Evolutionary conservation across 371 early-diverging fungal genomes (phyloP).

Genomic region (Lichtheimia corymbifera): DNA sequence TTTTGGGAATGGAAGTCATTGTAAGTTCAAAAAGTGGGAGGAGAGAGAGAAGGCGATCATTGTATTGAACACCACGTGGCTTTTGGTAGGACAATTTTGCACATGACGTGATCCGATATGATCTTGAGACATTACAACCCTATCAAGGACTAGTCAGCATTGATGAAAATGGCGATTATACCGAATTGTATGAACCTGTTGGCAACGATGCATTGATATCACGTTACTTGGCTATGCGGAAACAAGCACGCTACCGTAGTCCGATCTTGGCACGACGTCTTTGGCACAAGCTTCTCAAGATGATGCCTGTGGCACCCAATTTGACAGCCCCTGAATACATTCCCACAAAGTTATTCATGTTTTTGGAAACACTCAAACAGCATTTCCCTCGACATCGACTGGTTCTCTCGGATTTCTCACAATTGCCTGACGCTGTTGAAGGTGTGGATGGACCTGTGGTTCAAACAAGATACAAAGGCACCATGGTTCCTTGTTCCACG

Average conservation of each 20-base stretch:
- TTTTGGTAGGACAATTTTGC: slow-evolving; percentile 85
- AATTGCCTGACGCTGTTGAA: slow-evolving; percentile 78
- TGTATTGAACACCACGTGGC: neutral
- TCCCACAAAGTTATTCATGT: slow-evolving; percentile 83
- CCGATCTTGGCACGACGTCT: slow-evolving; percentile 60
- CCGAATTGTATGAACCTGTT: slow-evolving; percentile 82
- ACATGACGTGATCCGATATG: slow-evolving; percentile 92
- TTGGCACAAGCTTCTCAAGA: slow-evolving; percentile 52
- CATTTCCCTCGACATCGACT: slow-evolving; percentile 90
- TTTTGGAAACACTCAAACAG: slow-evolving; percentile 72
- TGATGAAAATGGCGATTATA: slow-evolving; percentile 81
- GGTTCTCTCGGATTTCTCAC: slow-evolving; percentile 86
- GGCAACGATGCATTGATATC: slow-evolving; percentile 73
- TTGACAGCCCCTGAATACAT: slow-evolving; percentile 85
- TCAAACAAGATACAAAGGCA: slow-evolving; percentile 86
- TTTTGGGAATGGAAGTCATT: slow-evolving; percentile 92
- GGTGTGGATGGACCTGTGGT: slow-evolving; percentile 93
- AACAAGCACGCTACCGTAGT: slow-evolving; percentile 54
- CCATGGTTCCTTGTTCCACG: slow-evolving; percentile 93
- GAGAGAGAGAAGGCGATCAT: too few relatives aligned
- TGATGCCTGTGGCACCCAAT: slow-evolving; percentile 85
- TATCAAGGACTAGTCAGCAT: slow-evolving; percentile 82
- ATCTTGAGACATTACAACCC: slow-evolving; percentile 68
- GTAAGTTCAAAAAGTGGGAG: slow-evolving; percentile 45
- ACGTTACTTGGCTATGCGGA: slow-evolving; percentile 68